Evolutionary conservation across 1,284 basidiomycete species (phyloP).

Genomic region (Moesziomyces parantarcticus): DNA sequence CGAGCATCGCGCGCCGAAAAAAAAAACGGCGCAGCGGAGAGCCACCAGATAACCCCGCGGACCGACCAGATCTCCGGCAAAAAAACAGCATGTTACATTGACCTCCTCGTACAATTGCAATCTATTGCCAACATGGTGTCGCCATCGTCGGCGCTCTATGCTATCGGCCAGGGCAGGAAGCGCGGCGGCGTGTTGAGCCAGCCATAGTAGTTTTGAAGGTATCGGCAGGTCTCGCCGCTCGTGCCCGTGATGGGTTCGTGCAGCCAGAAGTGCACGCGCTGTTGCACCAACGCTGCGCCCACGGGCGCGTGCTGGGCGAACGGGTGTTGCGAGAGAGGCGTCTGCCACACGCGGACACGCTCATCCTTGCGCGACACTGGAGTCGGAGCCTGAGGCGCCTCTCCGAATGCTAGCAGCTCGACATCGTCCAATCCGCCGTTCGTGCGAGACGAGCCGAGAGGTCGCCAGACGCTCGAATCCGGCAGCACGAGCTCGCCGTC

Average conservation of each 20-base stretch:
- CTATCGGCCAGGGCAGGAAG: slow-evolving; percentile 26
- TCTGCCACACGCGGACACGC: slow-evolving; percentile 20
- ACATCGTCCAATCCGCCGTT: slow-evolving; percentile 2
- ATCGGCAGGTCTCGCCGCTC: slow-evolving; percentile 5
- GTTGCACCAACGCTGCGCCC: slow-evolving; percentile 8
- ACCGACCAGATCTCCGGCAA: no score
- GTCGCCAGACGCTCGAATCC: slow-evolving; percentile 19
- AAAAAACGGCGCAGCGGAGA: no score
- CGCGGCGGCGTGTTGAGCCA: slow-evolving; percentile 16
- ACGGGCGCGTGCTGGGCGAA: slow-evolving; percentile 20
- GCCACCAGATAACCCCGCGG: no score
- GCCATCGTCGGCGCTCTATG: no score
- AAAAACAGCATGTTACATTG: no score
- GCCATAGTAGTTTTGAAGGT: slow-evolving; percentile 41
- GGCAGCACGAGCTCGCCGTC: slow-evolving; percentile 7
- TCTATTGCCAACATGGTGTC: no score
- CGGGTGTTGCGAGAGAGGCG: slow-evolving; percentile 20
- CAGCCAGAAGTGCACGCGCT: slow-evolving; percentile 40
- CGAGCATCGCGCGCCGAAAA: slow-evolving; percentile 32
- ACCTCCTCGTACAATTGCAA: no score
- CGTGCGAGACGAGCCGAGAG: neutral
- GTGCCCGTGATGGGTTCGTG: slow-evolving; percentile 33
- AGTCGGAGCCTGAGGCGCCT: slow-evolving; percentile 24
- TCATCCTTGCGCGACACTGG: neutral
- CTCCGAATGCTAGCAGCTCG: slow-evolving; percentile 24